phyloP scores from a whole-genome alignment of 1,284 basidiomycete species.

The Porodaedalea pini region DNA sequence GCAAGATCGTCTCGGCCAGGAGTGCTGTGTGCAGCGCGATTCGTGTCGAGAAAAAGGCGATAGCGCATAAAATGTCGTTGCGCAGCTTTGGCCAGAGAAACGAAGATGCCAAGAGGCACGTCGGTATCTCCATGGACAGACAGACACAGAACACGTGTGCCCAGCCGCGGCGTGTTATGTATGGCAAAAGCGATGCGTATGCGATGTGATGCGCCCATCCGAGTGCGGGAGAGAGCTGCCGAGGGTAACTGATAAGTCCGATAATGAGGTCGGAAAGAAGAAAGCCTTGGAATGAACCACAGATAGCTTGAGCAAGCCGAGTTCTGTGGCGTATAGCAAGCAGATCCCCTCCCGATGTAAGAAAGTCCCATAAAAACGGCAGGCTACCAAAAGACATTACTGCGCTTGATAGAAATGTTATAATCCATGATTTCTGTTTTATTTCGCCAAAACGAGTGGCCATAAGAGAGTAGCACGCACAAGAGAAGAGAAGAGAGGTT shows the following conservation, averaged over 20 bases:
- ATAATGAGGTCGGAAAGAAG: slow-evolving; percentile 15
- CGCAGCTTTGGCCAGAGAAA: slow-evolving; percentile 12
- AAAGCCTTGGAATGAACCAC: slow-evolving; percentile 17
- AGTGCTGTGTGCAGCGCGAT: slow-evolving; percentile 2
- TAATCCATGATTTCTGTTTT: slow-evolving; percentile 12
- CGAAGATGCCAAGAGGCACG: slow-evolving; percentile 2
- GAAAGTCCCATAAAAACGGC: slow-evolving; percentile 6
- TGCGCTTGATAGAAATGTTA: slow-evolving; percentile 9
- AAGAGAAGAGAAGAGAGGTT: not conserved
- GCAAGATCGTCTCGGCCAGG: not conserved
- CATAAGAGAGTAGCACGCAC: not conserved
- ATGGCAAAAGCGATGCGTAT: not conserved
- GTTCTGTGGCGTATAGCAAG: not conserved
- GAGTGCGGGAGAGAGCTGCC: not conserved
- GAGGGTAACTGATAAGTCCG: not conserved
- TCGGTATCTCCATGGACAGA: slow-evolving; percentile 17
- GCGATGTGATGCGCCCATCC: slow-evolving; percentile 15
- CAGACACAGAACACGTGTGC: slow-evolving; percentile 9
- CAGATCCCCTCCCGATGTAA: not conserved
- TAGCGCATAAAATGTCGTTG: slow-evolving; percentile 2
- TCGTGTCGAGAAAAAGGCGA: slow-evolving; percentile 2
- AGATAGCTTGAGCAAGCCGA: not conserved
- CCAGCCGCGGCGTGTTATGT: slow-evolving; percentile 11
- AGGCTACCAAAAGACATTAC: slow-evolving; percentile 9
- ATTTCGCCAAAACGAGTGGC: not conserved